These are phyloP conservation scores for Fusarium temperatum DNA, from an alignment of 2,329 filamentous ascomycete species.

Conservation along the genomic window DNA sequence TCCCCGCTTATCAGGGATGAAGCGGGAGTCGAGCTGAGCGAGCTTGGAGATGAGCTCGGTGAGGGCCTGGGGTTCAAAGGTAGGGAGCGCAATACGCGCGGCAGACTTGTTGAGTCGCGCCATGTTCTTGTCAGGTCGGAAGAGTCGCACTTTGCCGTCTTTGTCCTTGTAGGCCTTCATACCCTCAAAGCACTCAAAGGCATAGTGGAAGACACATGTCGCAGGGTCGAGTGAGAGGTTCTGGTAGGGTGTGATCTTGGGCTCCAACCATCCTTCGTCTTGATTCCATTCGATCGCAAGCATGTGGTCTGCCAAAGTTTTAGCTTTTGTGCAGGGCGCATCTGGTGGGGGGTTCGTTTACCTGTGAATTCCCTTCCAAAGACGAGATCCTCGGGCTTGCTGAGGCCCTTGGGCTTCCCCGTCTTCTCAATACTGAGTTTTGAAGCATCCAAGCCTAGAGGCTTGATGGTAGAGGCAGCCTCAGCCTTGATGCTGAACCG, in stretches of 20 bases:
- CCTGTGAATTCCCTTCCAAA: conserved; percentile 94
- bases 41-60: conserved; percentile 85
- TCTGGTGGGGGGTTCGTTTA: conserved; percentile 47
- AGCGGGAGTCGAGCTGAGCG: conserved; percentile 82
- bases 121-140: conserved; percentile 98
- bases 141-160: conserved; percentile 80
- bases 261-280: conserved; percentile 81
- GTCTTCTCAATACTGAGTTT: conserved; percentile 81
- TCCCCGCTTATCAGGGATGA: conserved; percentile 86
- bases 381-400: conserved; percentile 81
- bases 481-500: conserved; percentile 64
- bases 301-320: conserved; percentile 81
- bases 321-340: conserved; percentile 5
- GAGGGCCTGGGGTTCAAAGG: conserved; percentile 77
- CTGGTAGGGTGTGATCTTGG: conserved; percentile 91
- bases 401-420: conserved; percentile 75
- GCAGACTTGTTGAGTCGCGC: conserved; percentile 90
- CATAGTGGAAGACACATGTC: conserved; percentile 98
- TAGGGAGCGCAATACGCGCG: conserved; percentile 90
- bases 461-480: conserved; percentile 60
- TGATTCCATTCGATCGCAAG: conserved; percentile 93
- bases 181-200: conserved; percentile 97
- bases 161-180: conserved; percentile 99
- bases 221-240: conserved; percentile 96
- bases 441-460: conserved; percentile 77